A percentile compares a stretch with the other conserved stretches of the same genome.
phyloP scores from a whole-genome alignment of 176 grass and related monocot species.

The Elymus sibiricus region DNA sequence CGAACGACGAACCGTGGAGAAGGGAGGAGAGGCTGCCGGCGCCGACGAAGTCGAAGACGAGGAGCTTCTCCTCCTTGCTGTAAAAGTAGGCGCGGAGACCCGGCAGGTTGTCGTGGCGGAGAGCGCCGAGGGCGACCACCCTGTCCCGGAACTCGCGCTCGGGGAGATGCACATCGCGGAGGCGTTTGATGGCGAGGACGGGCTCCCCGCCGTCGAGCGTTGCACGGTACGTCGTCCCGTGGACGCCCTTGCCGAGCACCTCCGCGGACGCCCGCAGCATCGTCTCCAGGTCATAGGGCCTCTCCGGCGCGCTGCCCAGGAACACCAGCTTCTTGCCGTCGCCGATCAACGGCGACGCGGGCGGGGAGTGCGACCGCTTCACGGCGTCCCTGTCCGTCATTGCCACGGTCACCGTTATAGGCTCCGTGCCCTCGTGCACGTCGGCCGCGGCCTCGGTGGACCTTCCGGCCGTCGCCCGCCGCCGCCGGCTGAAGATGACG shows the following conservation, averaged over 20 bases:
- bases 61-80: constrained; percentile 81
- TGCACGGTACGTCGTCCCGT: constrained; percentile 79
- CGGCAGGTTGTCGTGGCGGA: constrained; percentile 53
- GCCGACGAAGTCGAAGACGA: constrained; percentile 73
- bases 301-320: constrained; percentile 39
- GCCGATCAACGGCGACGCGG: not conserved
- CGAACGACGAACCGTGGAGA: constrained; percentile 49
- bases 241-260: constrained; percentile 62
- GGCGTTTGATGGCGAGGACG: constrained; percentile 60
- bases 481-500: not conserved
- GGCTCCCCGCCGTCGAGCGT: constrained; percentile 62
- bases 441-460: not conserved
- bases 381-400: not conserved
- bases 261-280: constrained; percentile 83
- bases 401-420: constrained; percentile 14
- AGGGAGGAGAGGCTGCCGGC: constrained; percentile 67
- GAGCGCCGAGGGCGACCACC: constrained; percentile 34
- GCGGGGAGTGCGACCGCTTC: constrained; percentile 12
- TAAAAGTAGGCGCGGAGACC: constrained; percentile 64
- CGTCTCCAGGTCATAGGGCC: constrained; percentile 73
- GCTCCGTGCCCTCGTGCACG: constrained; percentile 14
- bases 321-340: constrained; percentile 73
- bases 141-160: constrained; percentile 62
- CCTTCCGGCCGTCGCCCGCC: not conserved
- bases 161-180: constrained; percentile 49